Evolutionary conservation across 2,329 filamentous ascomycete genomes (phyloP), one percentile per base, ranked within the genome.

Genomic region (Tolypocladium guangdongense): DNA sequence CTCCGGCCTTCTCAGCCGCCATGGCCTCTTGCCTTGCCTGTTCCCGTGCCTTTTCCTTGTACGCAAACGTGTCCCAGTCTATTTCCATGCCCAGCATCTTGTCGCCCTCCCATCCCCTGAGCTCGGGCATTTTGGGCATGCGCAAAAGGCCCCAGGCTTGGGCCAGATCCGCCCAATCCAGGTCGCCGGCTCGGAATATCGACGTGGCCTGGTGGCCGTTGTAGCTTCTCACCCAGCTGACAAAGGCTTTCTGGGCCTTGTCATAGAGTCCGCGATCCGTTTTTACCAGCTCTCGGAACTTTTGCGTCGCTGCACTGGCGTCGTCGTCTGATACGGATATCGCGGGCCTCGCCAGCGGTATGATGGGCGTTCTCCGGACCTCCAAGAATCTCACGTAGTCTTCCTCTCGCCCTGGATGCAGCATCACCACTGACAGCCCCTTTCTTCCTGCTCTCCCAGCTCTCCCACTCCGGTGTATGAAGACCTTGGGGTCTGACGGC

Each of bases 111-210:
- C 87, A 92, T 0, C 76, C 80, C 62, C 84, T 86, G 52, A 89
- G 73, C 68, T 99, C 93, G 0, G 93, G 92, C 93, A 99, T 99
- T 65, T 87, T 90, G 4, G 93, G 93, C 58, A 97, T 77, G 50
- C 84, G 84, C 2, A 96, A 75, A 1, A 99, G 76, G 2, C 89
- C 93, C 89, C 92, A 99, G 0, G 86, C 87, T 52, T 82, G 77
- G 1, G 84, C 92, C 1, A 93, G 76, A 52, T 90, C 86, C 6
- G 78, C 73, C 93, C 93, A 99, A 67, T 96, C 86, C 18, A 96
- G 76, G 62, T 95, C 90, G 3, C 77, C 68, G 2, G 90, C 75
- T 12, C 87, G 83, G 74, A 99, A 99, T 60, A 99, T 97, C 63
- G 90, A 95, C 55, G 83, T 86, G 1, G 92, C 90, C 59, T 91